phyloP scores from a whole-genome alignment of 768 basidiomycete genomes.

The Mycena venus region DNA sequence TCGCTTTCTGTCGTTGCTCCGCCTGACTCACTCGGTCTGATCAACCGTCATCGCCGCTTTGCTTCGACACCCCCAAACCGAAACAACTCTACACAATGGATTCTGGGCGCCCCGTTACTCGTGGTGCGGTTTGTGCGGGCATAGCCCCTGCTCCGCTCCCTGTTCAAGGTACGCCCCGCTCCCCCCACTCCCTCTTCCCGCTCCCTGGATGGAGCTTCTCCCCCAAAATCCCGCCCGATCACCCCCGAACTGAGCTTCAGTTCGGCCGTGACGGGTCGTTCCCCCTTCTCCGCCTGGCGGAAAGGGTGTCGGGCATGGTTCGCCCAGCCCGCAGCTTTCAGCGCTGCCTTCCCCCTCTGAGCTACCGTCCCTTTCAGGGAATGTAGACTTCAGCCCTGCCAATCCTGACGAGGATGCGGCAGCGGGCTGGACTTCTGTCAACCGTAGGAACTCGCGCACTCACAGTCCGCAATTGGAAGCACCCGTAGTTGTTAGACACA shows the following conservation, averaged over 20 bases:
- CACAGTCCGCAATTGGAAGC: not conserved
- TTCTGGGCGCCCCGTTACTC: not conserved
- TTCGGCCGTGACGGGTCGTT: not conserved
- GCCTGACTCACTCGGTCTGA: not conserved
- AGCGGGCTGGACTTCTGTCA: not conserved
- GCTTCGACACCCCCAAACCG: not conserved
- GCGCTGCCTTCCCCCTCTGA: not conserved
- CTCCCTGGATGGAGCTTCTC: not conserved
- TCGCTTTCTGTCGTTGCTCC: not conserved
- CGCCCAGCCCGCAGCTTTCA: not conserved
- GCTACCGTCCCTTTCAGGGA: not conserved
- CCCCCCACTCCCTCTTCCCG: not conserved
- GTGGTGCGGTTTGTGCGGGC: not conserved
- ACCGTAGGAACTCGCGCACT: not conserved
- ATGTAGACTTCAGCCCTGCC: not conserved
- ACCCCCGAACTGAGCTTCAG: not conserved
- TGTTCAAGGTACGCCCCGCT: constrained; percentile 2
- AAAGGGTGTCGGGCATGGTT: not conserved
- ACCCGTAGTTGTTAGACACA: not conserved
- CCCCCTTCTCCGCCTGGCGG: not conserved
- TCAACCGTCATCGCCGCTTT: not conserved
- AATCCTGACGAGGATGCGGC: not conserved
- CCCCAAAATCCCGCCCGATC: not conserved
- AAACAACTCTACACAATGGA: not conserved
- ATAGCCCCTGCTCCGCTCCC: not conserved